Conservation (phyloP, 495 filamentous ascomycete genomes). For the Aspergillus asperescens region DNA sequence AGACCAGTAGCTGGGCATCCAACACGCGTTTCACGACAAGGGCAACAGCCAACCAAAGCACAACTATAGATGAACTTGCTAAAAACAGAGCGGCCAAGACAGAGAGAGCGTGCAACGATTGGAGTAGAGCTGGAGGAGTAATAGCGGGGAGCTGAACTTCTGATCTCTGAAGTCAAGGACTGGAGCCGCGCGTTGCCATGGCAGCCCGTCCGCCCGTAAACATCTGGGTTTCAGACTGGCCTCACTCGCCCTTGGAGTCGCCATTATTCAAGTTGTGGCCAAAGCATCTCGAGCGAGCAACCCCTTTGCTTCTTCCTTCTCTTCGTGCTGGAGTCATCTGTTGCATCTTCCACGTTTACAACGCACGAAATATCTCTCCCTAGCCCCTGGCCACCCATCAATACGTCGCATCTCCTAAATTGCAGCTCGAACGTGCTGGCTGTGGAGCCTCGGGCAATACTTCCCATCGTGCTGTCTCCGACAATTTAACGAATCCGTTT, state of each 20-base stretch:
- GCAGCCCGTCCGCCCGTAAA: slow-evolving; percentile 38
- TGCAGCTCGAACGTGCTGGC: slow-evolving; percentile 12
- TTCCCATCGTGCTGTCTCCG: slow-evolving; percentile 15
- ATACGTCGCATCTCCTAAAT: slow-evolving; percentile 3
- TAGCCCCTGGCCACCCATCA: background rate
- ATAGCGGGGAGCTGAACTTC: slow-evolving; percentile 8
- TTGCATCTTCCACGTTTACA: slow-evolving; percentile 10
- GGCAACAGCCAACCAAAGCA: background rate
- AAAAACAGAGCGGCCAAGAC: slow-evolving; percentile 17
- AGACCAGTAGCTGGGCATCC: background rate
- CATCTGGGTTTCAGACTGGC: slow-evolving; percentile 28
- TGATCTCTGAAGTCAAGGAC: slow-evolving; percentile 15
- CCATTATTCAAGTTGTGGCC: slow-evolving; percentile 14
- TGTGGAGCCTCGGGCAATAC: slow-evolving; percentile 21
- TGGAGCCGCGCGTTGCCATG: slow-evolving; percentile 37
- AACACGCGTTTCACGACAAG: background rate
- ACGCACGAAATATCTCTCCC: background rate
- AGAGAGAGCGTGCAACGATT: background rate
- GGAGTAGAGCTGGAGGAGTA: background rate
- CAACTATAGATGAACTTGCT: background rate
- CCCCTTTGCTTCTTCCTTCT: slow-evolving; percentile 18
- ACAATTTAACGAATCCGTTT: slow-evolving; percentile 11
- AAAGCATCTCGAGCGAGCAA: slow-evolving; percentile 5
- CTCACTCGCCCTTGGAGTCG: background rate
- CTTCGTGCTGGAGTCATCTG: slow-evolving; percentile 7